These are phyloP conservation scores for Prinsepia uniflora DNA, from an alignment of 306 rosid genomes.

Conservation along the genomic window DNA sequence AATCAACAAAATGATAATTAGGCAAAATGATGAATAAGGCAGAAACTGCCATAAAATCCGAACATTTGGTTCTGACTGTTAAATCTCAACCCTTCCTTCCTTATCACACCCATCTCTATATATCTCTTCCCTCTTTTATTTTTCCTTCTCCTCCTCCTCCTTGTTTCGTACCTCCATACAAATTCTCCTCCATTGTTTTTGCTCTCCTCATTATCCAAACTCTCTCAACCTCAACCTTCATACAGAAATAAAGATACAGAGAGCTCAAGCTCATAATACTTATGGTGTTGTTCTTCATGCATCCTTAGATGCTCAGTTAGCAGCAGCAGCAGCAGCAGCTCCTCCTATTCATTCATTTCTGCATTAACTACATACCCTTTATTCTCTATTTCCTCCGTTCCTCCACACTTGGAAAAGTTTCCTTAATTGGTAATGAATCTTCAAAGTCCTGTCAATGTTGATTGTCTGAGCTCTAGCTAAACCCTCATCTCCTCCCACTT, in stretches of 20 bases:
- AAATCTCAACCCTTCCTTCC: constrained; percentile 97
- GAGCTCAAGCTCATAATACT: constrained; percentile 5
- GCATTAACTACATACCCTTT: background rate
- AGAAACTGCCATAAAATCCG: constrained; percentile 45
- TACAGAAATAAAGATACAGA: background rate
- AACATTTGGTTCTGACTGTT: constrained; percentile 42
- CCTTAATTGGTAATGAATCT: constrained; percentile 35
- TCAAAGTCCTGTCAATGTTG: background rate
- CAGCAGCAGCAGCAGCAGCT: background rate
- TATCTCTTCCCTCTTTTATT: constrained; percentile 28
- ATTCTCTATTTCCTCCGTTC: constrained; percentile 1
- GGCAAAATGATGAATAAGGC: background rate
- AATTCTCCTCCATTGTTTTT: constrained; percentile 24
- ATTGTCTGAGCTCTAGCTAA: no score
- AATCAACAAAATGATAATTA: background rate
- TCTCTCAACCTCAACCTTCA: constrained; percentile 29
- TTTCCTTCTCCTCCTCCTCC: constrained; percentile 13
- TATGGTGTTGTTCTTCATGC: constrained; percentile 5
- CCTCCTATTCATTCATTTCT: background rate
- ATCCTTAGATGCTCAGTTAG: background rate
- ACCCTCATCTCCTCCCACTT: background rate
- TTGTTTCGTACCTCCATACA: background rate
- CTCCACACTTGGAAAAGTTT: background rate
- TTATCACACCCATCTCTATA: constrained; percentile 63
- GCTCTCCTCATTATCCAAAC: constrained; percentile 42